phyloP scores from a whole-genome alignment of 2,329 filamentous ascomycete species.

The Reticulascus tulasneorum region DNA sequence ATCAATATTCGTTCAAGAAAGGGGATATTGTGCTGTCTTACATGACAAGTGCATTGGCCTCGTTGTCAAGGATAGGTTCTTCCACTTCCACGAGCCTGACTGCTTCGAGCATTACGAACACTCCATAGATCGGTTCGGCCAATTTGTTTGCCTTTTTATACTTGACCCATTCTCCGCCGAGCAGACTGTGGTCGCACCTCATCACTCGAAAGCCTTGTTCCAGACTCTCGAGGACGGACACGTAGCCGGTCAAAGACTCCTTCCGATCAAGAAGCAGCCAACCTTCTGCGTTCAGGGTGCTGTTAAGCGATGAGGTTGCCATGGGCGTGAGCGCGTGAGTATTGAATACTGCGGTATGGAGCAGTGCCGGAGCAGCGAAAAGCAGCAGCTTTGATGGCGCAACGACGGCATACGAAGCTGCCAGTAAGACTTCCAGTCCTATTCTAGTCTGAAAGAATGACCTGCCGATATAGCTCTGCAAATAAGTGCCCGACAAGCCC shows the following conservation, averaged over 20 bases:
- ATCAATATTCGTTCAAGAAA: slow-evolving; percentile 15
- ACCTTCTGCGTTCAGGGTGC: slow-evolving; percentile 57
- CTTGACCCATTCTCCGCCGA: slow-evolving; percentile 85
- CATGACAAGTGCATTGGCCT: slow-evolving; percentile 82
- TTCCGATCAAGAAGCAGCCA: slow-evolving; percentile 76
- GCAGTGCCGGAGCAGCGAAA: slow-evolving; percentile 65
- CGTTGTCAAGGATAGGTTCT: slow-evolving; percentile 50
- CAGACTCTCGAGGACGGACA: slow-evolving; percentile 80
- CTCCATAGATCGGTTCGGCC: slow-evolving; percentile 85
- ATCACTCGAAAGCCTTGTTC: slow-evolving; percentile 72
- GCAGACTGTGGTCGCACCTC: slow-evolving; percentile 88
- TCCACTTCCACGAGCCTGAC: slow-evolving; percentile 71
- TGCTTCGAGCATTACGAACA: slow-evolving; percentile 95
- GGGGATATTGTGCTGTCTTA: slow-evolving; percentile 39
- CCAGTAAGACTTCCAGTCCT: slow-evolving; percentile 66
- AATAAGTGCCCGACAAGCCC: slow-evolving; percentile 30
- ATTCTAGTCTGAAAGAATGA: slow-evolving; percentile 65
- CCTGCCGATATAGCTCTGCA: slow-evolving; percentile 53
- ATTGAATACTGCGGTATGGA: slow-evolving; percentile 70
- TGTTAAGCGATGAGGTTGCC: slow-evolving; percentile 61
- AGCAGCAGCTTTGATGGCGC: slow-evolving; percentile 66
- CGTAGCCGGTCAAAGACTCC: slow-evolving; percentile 86
- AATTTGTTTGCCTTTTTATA: slow-evolving; percentile 47
- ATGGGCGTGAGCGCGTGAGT: slow-evolving; percentile 63
- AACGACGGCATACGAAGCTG: slow-evolving; percentile 59